These are phyloP conservation scores for Tetrahymena elliotti DNA, from an alignment of 73 alveolate genomes.

Conservation along the genomic window DNA sequence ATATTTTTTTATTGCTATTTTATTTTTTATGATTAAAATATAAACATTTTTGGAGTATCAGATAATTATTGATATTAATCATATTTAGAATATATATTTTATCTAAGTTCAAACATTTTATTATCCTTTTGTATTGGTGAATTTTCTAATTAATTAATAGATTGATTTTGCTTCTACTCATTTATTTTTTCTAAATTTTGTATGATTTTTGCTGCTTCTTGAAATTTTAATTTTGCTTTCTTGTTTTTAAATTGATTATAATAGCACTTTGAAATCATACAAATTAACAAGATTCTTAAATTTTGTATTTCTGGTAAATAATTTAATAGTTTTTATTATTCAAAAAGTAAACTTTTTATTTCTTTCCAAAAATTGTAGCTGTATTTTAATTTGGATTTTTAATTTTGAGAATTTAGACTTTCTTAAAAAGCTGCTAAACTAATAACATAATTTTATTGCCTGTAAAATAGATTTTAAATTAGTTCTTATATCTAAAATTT, in stretches of 20 bases:
- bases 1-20: too few species aligned
- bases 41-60: background rate
- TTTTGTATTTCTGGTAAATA: background rate
- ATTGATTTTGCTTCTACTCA: background rate
- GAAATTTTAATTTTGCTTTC: background rate
- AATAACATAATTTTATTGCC: background rate
- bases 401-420: background rate
- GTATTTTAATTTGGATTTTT: background rate
- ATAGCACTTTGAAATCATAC: background rate
- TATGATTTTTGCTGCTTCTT: background rate
- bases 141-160: background rate
- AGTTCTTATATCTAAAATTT: background rate
- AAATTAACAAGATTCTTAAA: too few species aligned
- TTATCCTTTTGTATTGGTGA: background rate
- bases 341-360: background rate
- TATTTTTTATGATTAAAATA: too few species aligned
- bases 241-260: too few species aligned
- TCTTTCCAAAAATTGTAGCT: background rate
- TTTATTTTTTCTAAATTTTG: background rate
- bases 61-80: background rate
- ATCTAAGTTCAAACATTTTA: background rate
- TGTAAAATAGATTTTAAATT: background rate
- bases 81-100: background rate
- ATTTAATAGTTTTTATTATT: too few species aligned
- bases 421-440: background rate